These are phyloP conservation scores for Candida endomychidarum DNA, from an alignment of 805 yeast species.

Conservation along the genomic window DNA sequence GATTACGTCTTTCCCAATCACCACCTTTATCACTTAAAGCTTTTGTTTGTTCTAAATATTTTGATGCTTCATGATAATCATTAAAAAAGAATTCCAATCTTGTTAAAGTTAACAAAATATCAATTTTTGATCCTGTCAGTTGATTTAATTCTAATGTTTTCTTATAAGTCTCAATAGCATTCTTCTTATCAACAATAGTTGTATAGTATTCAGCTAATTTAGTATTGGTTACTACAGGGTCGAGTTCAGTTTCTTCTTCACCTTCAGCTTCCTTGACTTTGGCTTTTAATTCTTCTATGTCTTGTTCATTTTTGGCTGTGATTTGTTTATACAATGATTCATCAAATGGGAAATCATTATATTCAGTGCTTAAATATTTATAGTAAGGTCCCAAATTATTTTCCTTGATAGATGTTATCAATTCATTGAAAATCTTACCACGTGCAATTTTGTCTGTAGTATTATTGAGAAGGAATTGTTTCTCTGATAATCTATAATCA, in stretches of 20 bases:
- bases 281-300: slow-evolving; percentile 53
- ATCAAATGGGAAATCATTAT: slow-evolving; percentile 55
- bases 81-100: slow-evolving; percentile 89
- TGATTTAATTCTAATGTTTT: slow-evolving; percentile 79
- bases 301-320: slow-evolving; percentile 51
- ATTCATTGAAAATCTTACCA: slow-evolving; percentile 38
- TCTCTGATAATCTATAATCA: slow-evolving; percentile 77
- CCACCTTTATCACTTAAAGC: slow-evolving; percentile 91
- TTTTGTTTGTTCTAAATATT: slow-evolving; percentile 72
- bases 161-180: slow-evolving; percentile 64
- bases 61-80: slow-evolving; percentile 67
- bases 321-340: slow-evolving; percentile 53
- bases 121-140: slow-evolving; percentile 88
- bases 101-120: slow-evolving; percentile 74
- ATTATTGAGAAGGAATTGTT: slow-evolving; percentile 60
- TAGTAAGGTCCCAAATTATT: slow-evolving; percentile 83
- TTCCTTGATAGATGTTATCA: slow-evolving; percentile 54
- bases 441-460: slow-evolving; percentile 39
- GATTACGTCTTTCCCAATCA: slow-evolving; percentile 97
- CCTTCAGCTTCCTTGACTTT: slow-evolving; percentile 54
- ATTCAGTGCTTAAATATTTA: slow-evolving; percentile 49
- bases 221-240: slow-evolving; percentile 71
- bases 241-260: slow-evolving; percentile 85
- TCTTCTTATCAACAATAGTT: slow-evolving; percentile 73
- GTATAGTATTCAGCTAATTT: slow-evolving; percentile 88